These are phyloP conservation scores for Trichoderma pleuroti DNA, from an alignment of 2,329 filamentous ascomycete species.

Conservation along the genomic window DNA sequence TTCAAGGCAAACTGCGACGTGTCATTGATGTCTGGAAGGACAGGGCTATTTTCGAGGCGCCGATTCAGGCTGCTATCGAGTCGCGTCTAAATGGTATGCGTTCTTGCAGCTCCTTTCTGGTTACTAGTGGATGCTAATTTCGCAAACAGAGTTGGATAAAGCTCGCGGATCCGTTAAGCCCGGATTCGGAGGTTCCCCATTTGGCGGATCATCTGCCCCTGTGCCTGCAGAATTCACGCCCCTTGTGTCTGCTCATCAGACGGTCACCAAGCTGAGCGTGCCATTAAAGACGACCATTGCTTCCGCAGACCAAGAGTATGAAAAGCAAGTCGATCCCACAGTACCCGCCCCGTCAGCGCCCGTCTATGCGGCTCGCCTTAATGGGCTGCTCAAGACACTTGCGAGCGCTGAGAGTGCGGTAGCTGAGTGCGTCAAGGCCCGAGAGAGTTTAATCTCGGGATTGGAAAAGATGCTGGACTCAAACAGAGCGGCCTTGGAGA, in stretches of 20 bases:
- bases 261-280: constrained; percentile 67
- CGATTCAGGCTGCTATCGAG: constrained; percentile 79
- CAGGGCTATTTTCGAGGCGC: constrained; percentile 74
- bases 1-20: constrained; percentile 81
- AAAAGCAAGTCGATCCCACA: constrained; percentile 72
- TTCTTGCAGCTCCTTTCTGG: neutral
- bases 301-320: constrained; percentile 75
- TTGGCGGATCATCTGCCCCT: constrained; percentile 54
- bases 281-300: constrained; percentile 64
- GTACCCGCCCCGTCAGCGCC: constrained; percentile 72
- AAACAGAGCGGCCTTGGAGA: constrained; percentile 65
- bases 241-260: constrained; percentile 70
- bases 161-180: constrained; percentile 50
- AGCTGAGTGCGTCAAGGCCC: constrained; percentile 82
- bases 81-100: constrained; percentile 68
- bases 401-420: constrained; percentile 86
- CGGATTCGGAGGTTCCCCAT: constrained; percentile 53
- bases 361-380: constrained; percentile 86
- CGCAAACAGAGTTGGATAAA: constrained; percentile 58
- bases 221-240: constrained; percentile 74
- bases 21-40: constrained; percentile 95
- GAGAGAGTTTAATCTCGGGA: constrained; percentile 70
- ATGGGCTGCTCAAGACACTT: constrained; percentile 82
- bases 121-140: constrained; percentile 20
- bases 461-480: constrained; percentile 78